Percentiles rank a stretch among this genome's conserved stretches.
Evolutionary conservation across 2,329 filamentous ascomycete species (phyloP).

Genomic region (Fusarium veterinarium): DNA sequence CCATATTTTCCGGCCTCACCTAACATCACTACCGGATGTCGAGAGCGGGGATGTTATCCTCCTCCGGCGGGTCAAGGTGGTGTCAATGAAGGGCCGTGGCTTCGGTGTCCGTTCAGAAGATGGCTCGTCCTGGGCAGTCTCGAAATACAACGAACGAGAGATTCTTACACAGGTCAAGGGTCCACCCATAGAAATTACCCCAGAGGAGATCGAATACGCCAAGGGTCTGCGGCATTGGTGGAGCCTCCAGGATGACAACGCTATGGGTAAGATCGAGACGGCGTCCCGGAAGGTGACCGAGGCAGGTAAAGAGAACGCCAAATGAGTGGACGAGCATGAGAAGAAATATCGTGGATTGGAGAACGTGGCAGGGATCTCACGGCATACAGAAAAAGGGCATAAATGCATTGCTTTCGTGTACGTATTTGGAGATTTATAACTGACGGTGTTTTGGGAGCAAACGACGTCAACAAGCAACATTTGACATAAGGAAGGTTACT

Average conservation of each 20-base stretch:
- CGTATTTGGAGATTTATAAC: constrained; percentile 1
- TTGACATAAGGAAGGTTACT: background rate
- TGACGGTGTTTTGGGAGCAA: constrained; percentile 15
- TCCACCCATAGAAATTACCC: constrained; percentile 67
- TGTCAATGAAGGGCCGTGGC: constrained; percentile 64
- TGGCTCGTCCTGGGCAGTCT: constrained; percentile 71
- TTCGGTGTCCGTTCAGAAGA: constrained; percentile 68
- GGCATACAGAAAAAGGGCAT: constrained; percentile 12
- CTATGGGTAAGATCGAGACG: constrained; percentile 60
- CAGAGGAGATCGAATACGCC: constrained; percentile 62
- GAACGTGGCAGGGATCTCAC: constrained; percentile 16
- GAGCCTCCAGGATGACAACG: constrained; percentile 58
- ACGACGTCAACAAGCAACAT: background rate
- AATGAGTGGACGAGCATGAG: constrained; percentile 30
- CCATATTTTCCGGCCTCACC: constrained; percentile 69
- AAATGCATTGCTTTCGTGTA: constrained; percentile 11
- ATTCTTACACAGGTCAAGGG: constrained; percentile 66
- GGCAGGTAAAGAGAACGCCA: constrained; percentile 44
- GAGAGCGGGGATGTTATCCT: constrained; percentile 68
- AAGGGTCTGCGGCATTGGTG: constrained; percentile 62
- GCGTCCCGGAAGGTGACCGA: constrained; percentile 54
- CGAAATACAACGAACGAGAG: constrained; percentile 57
- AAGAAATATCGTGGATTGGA: constrained; percentile 6
- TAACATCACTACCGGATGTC: constrained; percentile 65
- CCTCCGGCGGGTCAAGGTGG: constrained; percentile 66